Evolutionary conservation across 2,329 filamentous ascomycete species (phyloP), one percentile per base, ranked within the genome.

Genomic region (Huntiella decipiens): DNA sequence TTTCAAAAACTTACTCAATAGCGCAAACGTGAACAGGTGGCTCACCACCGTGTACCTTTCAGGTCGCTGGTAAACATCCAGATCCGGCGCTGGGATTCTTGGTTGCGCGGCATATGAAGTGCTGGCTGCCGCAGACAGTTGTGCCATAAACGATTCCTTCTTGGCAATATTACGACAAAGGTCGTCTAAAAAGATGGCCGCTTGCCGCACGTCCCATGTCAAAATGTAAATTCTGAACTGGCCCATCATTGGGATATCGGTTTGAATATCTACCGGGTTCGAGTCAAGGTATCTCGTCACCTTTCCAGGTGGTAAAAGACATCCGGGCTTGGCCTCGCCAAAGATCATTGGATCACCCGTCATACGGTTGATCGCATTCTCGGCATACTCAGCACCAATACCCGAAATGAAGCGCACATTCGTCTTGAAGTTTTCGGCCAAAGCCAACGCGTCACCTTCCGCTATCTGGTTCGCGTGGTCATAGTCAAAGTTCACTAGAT

Each of bases 191-290:
- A 82, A 82, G 1, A 63, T 61, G 45, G 63, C 63, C 3, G 69
- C 67, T 31, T 66, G 58, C 46, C 67, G 64, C 2, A 83, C 65
- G 54, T 82, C 68, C 55, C 72, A 74, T 50, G 75, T 71, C 50
- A 87, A 70, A 50, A 86, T 68, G 58, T 82, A 85, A 39, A 85
- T 71, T 42, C 79, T 71, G 63, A 86, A 87, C 55, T 87, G 82
- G 19, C 81, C 77, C 4, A 86, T 64, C 60, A 84, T 72, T 1
- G 82, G 82, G 38, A 86, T 82, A 55, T 86, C 82, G 4, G 84
- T 72, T 56, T 87, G 79, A 22, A 86, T 64, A 53, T 86, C 77
- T 37, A 87, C 74, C 0, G 81, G 81, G 54, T 86, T 87, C 3
- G 80, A 77, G 59, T 87, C 82, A 44, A 85, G 71, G 56, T 79